Conservation (phyloP, 176 grass and related monocot genomes). For the Dendrocalamus sinicus region DNA sequence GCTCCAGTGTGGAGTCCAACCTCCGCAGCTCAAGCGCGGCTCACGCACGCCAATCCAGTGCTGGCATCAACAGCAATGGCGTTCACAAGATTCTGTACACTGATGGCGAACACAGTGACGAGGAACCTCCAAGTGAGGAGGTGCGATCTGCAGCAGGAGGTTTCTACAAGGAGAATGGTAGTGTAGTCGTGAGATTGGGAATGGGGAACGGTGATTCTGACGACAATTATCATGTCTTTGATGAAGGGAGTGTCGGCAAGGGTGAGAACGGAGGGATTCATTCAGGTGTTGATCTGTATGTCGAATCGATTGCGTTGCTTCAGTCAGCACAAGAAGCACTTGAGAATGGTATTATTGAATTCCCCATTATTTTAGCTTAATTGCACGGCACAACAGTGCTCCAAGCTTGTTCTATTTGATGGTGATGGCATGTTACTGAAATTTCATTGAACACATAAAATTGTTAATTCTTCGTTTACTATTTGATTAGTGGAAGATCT, state of each 20-base stretch:
- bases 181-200: conserved; percentile 28
- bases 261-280: conserved; percentile 52
- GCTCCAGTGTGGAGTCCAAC: conserved; percentile 66
- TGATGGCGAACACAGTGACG: conserved; percentile 64
- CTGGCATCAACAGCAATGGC: conserved; percentile 52
- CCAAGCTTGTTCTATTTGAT: not conserved
- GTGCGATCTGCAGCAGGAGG: conserved; percentile 33
- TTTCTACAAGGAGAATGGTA: conserved; percentile 64
- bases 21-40: conserved; percentile 41
- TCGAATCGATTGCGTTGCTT: conserved; percentile 58
- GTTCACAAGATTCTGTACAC: conserved; percentile 58
- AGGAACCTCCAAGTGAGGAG: conserved; percentile 52
- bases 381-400: not conserved
- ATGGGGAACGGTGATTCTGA: conserved; percentile 47
- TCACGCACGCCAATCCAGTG: conserved; percentile 18
- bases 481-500: not conserved
- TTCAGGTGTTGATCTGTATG: conserved; percentile 58
- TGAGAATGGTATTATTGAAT: conserved; percentile 72
- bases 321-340: conserved; percentile 72
- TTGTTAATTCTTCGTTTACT: not conserved
- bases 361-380: conserved; percentile 22
- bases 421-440: not conserved
- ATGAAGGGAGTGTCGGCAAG: conserved; percentile 47
- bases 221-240: conserved; percentile 29
- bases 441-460: not conserved